Percentiles rank a stretch among this genome's conserved stretches.
Evolutionary conservation across 495 filamentous ascomycete genomes (phyloP).

Genomic region (Beverwykella pulmonaria): DNA sequence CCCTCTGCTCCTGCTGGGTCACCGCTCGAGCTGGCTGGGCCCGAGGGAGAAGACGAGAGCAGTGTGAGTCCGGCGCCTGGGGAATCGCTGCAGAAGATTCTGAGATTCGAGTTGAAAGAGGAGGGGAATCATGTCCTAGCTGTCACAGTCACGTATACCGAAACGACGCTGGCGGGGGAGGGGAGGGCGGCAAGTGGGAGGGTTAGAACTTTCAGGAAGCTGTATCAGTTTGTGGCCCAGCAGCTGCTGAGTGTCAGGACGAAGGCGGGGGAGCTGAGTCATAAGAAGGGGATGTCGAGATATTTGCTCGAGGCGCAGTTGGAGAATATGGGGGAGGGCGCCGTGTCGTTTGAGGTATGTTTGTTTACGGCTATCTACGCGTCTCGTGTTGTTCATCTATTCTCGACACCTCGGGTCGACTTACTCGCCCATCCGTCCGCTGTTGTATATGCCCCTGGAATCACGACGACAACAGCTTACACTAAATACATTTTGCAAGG

Average conservation of each 20-base stretch:
- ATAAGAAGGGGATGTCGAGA: constrained; percentile 48
- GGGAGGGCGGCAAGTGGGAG: constrained; percentile 54
- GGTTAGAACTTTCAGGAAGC: constrained; percentile 85
- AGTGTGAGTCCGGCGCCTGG: constrained; percentile 60
- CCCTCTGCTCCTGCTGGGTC: constrained; percentile 61
- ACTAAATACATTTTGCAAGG: not conserved
- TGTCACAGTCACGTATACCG: constrained; percentile 91
- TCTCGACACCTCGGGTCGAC: constrained; percentile 32
- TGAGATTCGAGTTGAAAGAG: constrained; percentile 86
- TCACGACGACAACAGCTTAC: too few species aligned
- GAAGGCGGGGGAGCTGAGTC: constrained; percentile 69
- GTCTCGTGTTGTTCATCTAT: constrained; percentile 11
- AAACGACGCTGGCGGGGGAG: constrained; percentile 52
- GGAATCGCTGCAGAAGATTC: constrained; percentile 78
- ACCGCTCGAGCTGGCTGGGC: constrained; percentile 55
- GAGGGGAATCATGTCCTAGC: constrained; percentile 91
- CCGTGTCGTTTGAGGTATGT: constrained; percentile 62
- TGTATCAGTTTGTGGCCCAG: constrained; percentile 96
- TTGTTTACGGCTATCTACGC: constrained; percentile 8
- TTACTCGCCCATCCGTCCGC: constrained; percentile 1
- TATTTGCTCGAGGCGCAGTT: constrained; percentile 79
- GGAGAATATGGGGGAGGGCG: constrained; percentile 82
- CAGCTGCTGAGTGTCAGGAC: constrained; percentile 86
- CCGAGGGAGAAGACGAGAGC: constrained; percentile 39
- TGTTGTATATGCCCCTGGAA: not conserved